Base-by-base conservation (phyloP, 306 rosid genomes). In the Lotus japonicus region DNA sequence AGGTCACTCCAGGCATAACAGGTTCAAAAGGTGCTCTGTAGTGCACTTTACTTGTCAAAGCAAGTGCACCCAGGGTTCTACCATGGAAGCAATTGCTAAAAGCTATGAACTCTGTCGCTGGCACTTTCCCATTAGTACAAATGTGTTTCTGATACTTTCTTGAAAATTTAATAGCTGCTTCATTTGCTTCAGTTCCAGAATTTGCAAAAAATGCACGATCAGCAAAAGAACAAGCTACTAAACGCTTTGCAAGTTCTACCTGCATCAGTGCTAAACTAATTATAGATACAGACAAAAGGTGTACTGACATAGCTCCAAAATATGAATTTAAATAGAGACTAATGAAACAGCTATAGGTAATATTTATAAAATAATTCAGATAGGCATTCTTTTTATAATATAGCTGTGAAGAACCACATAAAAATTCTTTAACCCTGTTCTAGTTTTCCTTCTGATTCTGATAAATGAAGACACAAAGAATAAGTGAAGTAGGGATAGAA, bases 1-100 rank as follows among this genome's bases (percentile, higher is more conserved):
- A 91, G 36, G 86, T 83, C 66, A 91, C 94, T 44, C 96, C 97
- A 2, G 97, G 96, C 97, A 91, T 91, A 69, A 88, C 91, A n/a
- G 97, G 97, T 71, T 88, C 92, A 67, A 88, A 91, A 14, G 91
- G 96, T 15, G 88, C 35, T 63, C 96, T 80, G 79, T 91, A 91
- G 45, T 91, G 78, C 81, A 80, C 86, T 79, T 91, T 91, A 79
- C 97, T 91, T 36, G 97, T 91, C 82, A 91, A 82, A 68, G 97
- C 97, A 73, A 91, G 87, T 54, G 97, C 81, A 11, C 97, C 97
- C 82, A 91, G 49, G 53, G 97, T 91, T 80, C 97, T 83, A 46
- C 97, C 97, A 60, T 91, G 97, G 80, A 91, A 91, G 77, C 85
- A 39, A 59, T 88, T 91, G 11, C 84, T 83, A 73, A 91, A 91